Evolutionary conservation across 1,284 basidiomycete species (phyloP).

Genomic region (Vanrija pseudolonga): DNA sequence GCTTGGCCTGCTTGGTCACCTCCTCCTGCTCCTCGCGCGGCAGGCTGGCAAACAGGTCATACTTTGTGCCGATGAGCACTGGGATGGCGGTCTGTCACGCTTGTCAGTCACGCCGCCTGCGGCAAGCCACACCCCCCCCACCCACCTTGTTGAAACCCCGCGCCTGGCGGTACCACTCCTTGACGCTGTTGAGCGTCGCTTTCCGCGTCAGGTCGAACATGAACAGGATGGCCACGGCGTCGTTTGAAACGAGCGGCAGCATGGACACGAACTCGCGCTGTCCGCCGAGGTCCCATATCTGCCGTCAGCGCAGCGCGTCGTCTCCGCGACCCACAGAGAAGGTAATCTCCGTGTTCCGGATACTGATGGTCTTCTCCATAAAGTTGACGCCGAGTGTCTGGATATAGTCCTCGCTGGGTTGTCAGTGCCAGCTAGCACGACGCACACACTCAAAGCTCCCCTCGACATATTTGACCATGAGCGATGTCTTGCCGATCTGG

Average conservation of each 20-base stretch:
- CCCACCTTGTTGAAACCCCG: conserved; percentile 94
- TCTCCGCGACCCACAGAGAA: conserved; percentile 61
- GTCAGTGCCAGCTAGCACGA: conserved; percentile 11
- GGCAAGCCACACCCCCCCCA: conserved; percentile 4
- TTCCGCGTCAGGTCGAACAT: conserved; percentile 99
- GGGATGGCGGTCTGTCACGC: conserved; percentile 79
- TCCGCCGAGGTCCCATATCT: conserved; percentile 96
- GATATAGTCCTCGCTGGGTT: conserved; percentile 83
- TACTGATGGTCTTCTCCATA: conserved; percentile 98
- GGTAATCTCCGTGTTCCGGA: conserved; percentile 94
- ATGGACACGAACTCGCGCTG: conserved; percentile 98
- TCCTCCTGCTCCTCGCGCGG: conserved; percentile 97
- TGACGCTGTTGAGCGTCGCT: conserved; percentile 93
- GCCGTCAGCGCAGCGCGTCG: conserved; percentile 1
- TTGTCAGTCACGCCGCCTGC: conserved; percentile 1
- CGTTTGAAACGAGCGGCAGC: conserved; percentile 96
- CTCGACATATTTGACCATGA: conserved; percentile 99
- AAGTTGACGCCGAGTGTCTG: conserved; percentile 99
- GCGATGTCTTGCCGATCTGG: conserved; percentile 95
- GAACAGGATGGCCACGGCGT: conserved; percentile 96
- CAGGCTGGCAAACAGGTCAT: conserved; percentile 93
- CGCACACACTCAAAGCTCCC: conserved; percentile 72
- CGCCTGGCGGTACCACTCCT: conserved; percentile 99
- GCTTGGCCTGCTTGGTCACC: conserved; percentile 94
- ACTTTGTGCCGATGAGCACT: conserved; percentile 95